Percentiles rank a stretch among this genome's conserved stretches.
Conservation (phyloP, 768 basidiomycete species). For the Amanita exitialis region DNA sequence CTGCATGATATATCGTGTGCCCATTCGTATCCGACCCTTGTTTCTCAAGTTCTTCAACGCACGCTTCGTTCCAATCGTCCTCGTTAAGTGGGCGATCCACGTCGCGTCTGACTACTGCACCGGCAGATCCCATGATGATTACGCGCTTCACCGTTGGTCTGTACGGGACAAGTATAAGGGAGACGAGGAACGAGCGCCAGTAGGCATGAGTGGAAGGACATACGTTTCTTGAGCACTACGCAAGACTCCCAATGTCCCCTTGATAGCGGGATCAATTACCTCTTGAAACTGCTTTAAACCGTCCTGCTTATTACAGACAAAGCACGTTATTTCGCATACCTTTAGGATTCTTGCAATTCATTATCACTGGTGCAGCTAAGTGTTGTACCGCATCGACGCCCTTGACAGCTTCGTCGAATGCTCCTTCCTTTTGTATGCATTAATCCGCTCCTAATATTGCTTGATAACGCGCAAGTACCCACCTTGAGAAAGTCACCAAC, state of each 20-base stretch:
- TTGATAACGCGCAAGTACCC: neutral
- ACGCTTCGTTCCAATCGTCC: slow-evolving; percentile 50
- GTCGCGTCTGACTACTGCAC: slow-evolving; percentile 27
- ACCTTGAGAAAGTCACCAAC: slow-evolving; percentile 55
- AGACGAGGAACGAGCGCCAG: neutral
- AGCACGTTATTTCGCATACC: slow-evolving; percentile 10
- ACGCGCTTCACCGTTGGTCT: slow-evolving; percentile 45
- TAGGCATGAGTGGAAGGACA: slow-evolving; percentile 19
- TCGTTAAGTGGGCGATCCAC: slow-evolving; percentile 25
- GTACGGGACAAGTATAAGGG: neutral
- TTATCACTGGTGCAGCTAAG: slow-evolving; percentile 52
- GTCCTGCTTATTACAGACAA: neutral
- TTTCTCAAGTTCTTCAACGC: slow-evolving; percentile 32
- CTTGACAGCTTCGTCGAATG: slow-evolving; percentile 73
- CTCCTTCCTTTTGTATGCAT: slow-evolving; percentile 34
- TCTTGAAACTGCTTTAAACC: slow-evolving; percentile 23
- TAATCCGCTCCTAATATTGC: neutral
- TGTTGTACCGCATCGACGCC: slow-evolving; percentile 67
- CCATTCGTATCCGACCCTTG: slow-evolving; percentile 32
- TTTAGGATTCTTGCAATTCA: slow-evolving; percentile 31
- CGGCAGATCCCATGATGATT: slow-evolving; percentile 57
- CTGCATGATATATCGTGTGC: slow-evolving; percentile 42
- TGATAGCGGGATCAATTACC: slow-evolving; percentile 59
- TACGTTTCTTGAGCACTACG: slow-evolving; percentile 42
- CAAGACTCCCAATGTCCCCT: slow-evolving; percentile 58